These are phyloP conservation scores for Leishmania amazonensis DNA, from an alignment of 208 protist species.

Conservation along the genomic window DNA sequence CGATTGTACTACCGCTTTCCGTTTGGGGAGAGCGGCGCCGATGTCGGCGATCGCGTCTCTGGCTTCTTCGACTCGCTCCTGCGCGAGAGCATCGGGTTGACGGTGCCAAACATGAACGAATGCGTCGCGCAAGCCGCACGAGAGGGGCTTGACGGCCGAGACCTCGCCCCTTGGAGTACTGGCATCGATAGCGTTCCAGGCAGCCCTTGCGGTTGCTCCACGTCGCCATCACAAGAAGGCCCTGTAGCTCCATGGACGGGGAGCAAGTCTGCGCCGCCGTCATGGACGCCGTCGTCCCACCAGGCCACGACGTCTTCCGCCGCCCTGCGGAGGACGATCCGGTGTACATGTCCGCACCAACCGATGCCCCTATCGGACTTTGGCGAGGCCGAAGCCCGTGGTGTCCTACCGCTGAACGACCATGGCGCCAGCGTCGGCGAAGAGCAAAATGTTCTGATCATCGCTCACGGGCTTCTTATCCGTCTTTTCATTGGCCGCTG, in stretches of 20 bases:
- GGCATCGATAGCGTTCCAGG: neutral
- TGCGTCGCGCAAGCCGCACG: slow-evolving; percentile 15
- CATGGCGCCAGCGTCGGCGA: slow-evolving; percentile 30
- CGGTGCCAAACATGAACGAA: slow-evolving; percentile 67
- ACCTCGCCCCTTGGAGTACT: slow-evolving; percentile 21
- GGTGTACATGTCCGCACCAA: neutral
- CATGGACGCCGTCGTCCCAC: neutral
- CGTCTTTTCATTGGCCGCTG: slow-evolving; percentile 87
- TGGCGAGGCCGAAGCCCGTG: slow-evolving; percentile 19
- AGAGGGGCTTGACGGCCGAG: slow-evolving; percentile 17
- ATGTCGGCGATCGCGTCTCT: slow-evolving; percentile 91
- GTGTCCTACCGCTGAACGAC: slow-evolving; percentile 32
- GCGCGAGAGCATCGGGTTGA: slow-evolving; percentile 70
- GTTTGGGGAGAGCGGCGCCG: slow-evolving; percentile 87
- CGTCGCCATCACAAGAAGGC: neutral
- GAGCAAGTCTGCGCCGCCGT: neutral
- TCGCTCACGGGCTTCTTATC: slow-evolving; percentile 87
- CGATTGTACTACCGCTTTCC: slow-evolving; percentile 93
- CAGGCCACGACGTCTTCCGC: neutral
- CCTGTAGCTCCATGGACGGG: neutral
- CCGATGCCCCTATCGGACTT: slow-evolving; percentile 18
- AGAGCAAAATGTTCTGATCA: slow-evolving; percentile 87
- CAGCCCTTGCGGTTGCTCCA: neutral
- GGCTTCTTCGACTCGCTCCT: slow-evolving; percentile 89
- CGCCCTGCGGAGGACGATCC: neutral